Evolutionary conservation across 2,329 filamentous ascomycete genomes (phyloP).

Genomic region (Colletotrichum tanaceti): DNA sequence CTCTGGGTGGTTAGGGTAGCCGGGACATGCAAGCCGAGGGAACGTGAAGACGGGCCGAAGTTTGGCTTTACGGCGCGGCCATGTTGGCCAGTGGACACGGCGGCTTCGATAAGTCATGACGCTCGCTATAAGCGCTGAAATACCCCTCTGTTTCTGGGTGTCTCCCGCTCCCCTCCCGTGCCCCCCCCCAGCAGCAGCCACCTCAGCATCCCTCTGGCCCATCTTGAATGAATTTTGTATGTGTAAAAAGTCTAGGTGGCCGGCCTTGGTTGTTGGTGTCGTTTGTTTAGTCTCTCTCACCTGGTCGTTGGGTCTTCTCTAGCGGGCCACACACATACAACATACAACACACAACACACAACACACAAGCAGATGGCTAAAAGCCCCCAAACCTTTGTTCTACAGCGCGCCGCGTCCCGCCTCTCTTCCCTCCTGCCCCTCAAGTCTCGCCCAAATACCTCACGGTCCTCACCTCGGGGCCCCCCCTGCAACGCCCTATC

Average conservation of each 20-base stretch:
- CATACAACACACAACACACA: background rate
- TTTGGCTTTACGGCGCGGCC: conserved; percentile 9
- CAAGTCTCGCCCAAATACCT: background rate
- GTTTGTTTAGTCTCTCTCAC: conserved; percentile 12
- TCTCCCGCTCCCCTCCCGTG: background rate
- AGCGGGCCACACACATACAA: background rate
- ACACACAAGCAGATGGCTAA: conserved; percentile 2
- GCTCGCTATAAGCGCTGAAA: conserved; percentile 37
- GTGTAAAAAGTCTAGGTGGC: conserved; percentile 14
- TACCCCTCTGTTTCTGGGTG: conserved; percentile 19
- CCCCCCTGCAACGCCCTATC: background rate
- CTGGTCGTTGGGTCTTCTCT: background rate
- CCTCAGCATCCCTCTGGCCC: conserved; percentile 3
- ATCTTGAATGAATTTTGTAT: conserved; percentile 14
- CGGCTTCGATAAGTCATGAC: conserved; percentile 27
- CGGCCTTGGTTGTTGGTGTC: background rate
- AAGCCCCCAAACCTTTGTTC: conserved; percentile 12
- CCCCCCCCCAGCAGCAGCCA: background rate
- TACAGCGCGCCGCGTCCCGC: background rate
- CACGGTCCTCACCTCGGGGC: background rate
- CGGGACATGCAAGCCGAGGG: conserved; percentile 1
- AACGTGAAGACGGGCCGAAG: conserved; percentile 26
- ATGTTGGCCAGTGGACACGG: conserved; percentile 4
- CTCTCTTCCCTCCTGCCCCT: background rate
- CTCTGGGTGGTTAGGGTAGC: conserved; percentile 17